Conservation (phyloP, 768 basidiomycete species). For the Mycena crocata region DNA sequence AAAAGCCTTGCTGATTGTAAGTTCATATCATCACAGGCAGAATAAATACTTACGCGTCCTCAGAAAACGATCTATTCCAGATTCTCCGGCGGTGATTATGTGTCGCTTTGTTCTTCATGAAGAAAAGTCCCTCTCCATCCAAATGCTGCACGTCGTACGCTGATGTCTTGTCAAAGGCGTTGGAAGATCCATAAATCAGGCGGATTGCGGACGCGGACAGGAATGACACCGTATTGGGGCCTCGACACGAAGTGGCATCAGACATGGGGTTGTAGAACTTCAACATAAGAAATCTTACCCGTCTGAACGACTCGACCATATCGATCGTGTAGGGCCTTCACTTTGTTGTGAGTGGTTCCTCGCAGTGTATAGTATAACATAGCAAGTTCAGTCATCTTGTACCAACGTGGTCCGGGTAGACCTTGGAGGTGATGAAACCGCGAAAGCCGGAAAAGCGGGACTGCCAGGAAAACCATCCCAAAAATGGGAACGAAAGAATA, state of each 20-base stretch:
- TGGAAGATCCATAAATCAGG: conserved; percentile 2
- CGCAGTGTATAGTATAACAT: conserved; percentile 7
- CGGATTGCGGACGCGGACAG: background rate
- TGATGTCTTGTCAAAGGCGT: background rate
- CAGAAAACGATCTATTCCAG: conserved; percentile 18
- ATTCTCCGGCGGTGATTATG: conserved; percentile 3
- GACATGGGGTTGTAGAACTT: background rate
- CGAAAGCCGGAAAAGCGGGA: conserved; percentile 4
- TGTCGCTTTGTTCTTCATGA: conserved; percentile 14
- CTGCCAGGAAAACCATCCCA: background rate
- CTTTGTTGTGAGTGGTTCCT: background rate
- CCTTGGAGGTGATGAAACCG: background rate
- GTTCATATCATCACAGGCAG: too few species aligned
- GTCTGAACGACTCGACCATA: conserved; percentile 13
- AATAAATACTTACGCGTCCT: background rate
- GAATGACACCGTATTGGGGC: conserved; percentile 16
- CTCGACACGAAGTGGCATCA: background rate
- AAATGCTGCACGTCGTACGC: conserved; percentile 6
- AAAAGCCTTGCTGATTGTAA: background rate
- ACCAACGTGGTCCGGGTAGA: background rate
- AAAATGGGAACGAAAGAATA: too few species aligned
- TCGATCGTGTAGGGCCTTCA: background rate
- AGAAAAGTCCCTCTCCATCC: conserved; percentile 5
- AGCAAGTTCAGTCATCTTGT: conserved; percentile 8
- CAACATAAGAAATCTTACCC: background rate